Percentiles rank a stretch among this genome's conserved stretches.
Conservation (phyloP, 768 basidiomycete species). For the Mycena leptocephala region DNA sequence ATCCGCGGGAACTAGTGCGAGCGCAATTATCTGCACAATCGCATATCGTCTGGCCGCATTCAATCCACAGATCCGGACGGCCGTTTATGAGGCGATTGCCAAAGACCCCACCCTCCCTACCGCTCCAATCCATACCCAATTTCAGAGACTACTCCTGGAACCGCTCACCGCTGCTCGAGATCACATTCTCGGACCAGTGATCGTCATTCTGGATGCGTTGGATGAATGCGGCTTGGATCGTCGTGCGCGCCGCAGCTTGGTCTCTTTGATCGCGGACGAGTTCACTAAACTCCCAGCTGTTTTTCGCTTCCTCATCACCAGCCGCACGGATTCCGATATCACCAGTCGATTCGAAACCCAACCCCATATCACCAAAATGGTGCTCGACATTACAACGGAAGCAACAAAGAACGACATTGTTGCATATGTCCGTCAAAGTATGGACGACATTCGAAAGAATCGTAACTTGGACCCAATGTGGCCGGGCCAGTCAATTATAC, state of each 20-base stretch:
- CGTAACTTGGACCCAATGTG: background rate
- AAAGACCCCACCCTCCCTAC: background rate
- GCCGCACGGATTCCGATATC: constrained; percentile 37
- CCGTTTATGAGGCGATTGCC: background rate
- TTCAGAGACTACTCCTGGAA: background rate
- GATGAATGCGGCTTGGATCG: constrained; percentile 41
- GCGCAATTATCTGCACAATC: constrained; percentile 26
- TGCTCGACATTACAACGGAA: background rate
- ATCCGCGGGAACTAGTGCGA: constrained; percentile 4
- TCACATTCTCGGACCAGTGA: constrained; percentile 7
- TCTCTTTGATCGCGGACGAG: constrained; percentile 30
- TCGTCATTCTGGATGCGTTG: constrained; percentile 45
- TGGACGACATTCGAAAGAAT: background rate
- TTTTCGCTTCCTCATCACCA: constrained; percentile 41
- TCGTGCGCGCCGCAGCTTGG: constrained; percentile 6
- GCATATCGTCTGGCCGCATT: constrained; percentile 6
- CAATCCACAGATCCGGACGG: background rate
- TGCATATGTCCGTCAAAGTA: background rate
- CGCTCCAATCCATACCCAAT: constrained; percentile 6
- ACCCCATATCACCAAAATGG: no score
- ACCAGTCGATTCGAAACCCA: background rate
- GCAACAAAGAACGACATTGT: background rate
- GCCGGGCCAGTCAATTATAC: constrained; percentile 32
- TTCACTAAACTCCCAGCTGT: constrained; percentile 22
- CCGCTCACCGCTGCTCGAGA: background rate